phyloP scores from a whole-genome alignment of 192 early-diverging fungal genomes.

The Coemansia sp. region DNA sequence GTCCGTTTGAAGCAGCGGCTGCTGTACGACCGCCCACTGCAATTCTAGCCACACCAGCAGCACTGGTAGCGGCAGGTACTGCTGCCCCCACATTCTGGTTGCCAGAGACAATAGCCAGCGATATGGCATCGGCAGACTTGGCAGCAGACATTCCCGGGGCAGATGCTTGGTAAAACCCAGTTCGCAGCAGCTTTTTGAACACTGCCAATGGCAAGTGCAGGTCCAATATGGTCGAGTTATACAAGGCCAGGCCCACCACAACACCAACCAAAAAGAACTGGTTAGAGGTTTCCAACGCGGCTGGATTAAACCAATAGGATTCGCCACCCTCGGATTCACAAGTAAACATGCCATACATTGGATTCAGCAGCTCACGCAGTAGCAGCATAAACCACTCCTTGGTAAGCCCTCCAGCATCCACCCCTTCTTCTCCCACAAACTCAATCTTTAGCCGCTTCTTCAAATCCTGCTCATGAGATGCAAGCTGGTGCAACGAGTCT shows the following conservation, averaged over 20 bases:
- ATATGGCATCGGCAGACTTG: constrained; percentile 9
- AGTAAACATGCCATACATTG: constrained; percentile 83
- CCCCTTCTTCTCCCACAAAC: constrained; percentile 91
- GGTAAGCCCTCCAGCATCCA: constrained; percentile 93
- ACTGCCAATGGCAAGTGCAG: constrained; percentile 74
- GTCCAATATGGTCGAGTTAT: constrained; percentile 92
- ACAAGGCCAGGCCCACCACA: constrained; percentile 89
- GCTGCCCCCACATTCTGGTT: constrained; percentile 8
- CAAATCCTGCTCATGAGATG: constrained; percentile 71
- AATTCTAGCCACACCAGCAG: neutral
- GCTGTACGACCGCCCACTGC: neutral
- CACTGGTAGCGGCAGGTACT: neutral
- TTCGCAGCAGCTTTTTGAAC: constrained; percentile 84
- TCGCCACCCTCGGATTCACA: constrained; percentile 56
- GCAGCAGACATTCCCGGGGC: constrained; percentile 13
- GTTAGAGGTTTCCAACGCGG: constrained; percentile 68
- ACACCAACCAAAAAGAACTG: constrained; percentile 91
- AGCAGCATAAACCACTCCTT: constrained; percentile 98
- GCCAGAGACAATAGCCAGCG: constrained; percentile 15
- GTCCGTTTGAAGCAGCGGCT: neutral
- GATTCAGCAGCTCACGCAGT: constrained; percentile 88
- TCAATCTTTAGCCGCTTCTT: constrained; percentile 90
- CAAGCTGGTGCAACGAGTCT: constrained; percentile 75
- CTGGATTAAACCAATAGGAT: constrained; percentile 74
- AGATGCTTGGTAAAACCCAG: constrained; percentile 22